Conservation (phyloP, 805 yeast genomes). For the Blastobotrys attinorum region DNA sequence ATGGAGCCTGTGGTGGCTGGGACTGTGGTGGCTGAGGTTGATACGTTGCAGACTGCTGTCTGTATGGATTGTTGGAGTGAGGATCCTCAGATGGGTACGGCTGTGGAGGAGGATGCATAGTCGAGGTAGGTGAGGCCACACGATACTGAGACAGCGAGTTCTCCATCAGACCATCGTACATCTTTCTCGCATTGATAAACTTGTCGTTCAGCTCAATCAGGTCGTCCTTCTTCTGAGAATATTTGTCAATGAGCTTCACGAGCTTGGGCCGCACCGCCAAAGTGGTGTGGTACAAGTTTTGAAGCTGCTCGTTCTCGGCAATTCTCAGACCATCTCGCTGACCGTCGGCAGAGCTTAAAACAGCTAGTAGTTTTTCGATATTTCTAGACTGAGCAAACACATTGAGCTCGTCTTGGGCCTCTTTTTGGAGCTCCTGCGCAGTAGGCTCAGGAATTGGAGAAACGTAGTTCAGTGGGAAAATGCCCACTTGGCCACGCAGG, state of each 20-base stretch:
- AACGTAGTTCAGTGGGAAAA: slow-evolving; percentile 90
- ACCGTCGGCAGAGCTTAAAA: slow-evolving; percentile 36
- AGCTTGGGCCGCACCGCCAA: slow-evolving; percentile 67
- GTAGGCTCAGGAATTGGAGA: slow-evolving; percentile 65
- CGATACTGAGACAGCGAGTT: slow-evolving; percentile 28
- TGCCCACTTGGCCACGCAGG: slow-evolving; percentile 70
- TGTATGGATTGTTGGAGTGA: slow-evolving; percentile 2
- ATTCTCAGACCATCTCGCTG: slow-evolving; percentile 28
- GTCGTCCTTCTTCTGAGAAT: slow-evolving; percentile 71
- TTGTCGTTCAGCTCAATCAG: slow-evolving; percentile 62
- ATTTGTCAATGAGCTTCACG: slow-evolving; percentile 68
- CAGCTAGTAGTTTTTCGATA: slow-evolving; percentile 61
- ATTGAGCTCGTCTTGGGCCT: slow-evolving; percentile 42
- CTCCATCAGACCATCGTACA: slow-evolving; percentile 65
- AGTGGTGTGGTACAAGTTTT: slow-evolving; percentile 61
- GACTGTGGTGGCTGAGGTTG: slow-evolving; percentile 4
- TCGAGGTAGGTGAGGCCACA: slow-evolving; percentile 4
- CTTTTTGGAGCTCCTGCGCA: slow-evolving; percentile 47
- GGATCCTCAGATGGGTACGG: slow-evolving; percentile 6
- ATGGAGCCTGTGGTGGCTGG: slow-evolving; percentile 1
- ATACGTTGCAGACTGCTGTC: not conserved
- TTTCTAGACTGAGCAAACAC: slow-evolving; percentile 49
- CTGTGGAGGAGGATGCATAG: slow-evolving; percentile 1
- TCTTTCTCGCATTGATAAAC: slow-evolving; percentile 56
- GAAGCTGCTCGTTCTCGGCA: slow-evolving; percentile 57